A percentile compares a stretch with the other conserved stretches of the same genome.
These are phyloP conservation scores for Oidiodendron maius DNA, from an alignment of 495 filamentous ascomycete genomes.

Conservation along the genomic window DNA sequence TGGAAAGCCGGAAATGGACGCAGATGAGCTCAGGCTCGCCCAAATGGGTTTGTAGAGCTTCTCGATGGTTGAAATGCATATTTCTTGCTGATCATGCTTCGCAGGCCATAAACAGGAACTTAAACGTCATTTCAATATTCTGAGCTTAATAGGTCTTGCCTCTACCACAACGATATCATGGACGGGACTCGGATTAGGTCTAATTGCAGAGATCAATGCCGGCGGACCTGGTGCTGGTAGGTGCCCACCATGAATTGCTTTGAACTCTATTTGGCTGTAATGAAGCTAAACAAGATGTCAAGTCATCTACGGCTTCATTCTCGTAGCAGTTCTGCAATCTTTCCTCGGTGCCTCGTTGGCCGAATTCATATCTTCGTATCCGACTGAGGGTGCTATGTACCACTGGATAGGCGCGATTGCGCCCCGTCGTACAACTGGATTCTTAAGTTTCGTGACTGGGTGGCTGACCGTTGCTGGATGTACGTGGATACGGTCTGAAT, in stretches of 20 bases:
- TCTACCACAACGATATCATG: not conserved
- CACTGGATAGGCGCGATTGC: conserved; percentile 44
- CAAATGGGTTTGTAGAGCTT: too few relatives aligned
- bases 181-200: not conserved
- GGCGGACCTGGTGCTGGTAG: not conserved
- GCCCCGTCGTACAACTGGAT: conserved; percentile 39
- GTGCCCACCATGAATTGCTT: too few relatives aligned
- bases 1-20: too few relatives aligned
- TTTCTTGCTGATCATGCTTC: too few relatives aligned
- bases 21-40: too few relatives aligned
- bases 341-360: not conserved
- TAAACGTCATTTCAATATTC: not conserved
- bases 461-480: too few relatives aligned
- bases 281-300: too few relatives aligned
- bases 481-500: too few relatives aligned
- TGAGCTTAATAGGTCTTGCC: not conserved
- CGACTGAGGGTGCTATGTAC: conserved; percentile 27
- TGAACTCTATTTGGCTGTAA: too few relatives aligned
- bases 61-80: too few relatives aligned
- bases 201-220: not conserved
- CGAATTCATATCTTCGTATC: not conserved
- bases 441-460: conserved; percentile 42
- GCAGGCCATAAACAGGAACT: not conserved
- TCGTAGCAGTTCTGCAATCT: not conserved
- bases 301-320: not conserved